Evolutionary conservation across 371 early-diverging fungal species (phyloP).

Genomic region (Lichtheimia ornata): DNA sequence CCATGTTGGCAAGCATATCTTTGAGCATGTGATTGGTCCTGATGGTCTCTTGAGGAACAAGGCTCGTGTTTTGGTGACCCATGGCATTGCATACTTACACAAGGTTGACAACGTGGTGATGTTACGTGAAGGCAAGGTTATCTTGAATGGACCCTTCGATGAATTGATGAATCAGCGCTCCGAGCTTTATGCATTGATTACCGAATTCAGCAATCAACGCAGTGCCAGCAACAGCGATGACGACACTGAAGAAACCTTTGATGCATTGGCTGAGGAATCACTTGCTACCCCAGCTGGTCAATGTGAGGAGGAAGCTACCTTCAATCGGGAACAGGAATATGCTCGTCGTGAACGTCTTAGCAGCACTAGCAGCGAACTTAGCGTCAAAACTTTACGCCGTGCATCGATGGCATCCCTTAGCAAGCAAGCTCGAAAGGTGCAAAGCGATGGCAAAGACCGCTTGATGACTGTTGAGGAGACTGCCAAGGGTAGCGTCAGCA

Average conservation of each 20-base stretch:
- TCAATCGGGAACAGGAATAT: conserved; percentile 28
- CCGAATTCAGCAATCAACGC: conserved; percentile 35
- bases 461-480: conserved; percentile 77
- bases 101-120: conserved; percentile 69
- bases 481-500: conserved; percentile 78
- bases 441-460: conserved; percentile 35
- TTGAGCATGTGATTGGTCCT: conserved; percentile 82
- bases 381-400: conserved; percentile 53
- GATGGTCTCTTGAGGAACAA: conserved; percentile 77
- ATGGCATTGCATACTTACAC: conserved; percentile 82
- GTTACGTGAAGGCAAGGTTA: conserved; percentile 75
- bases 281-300: too few relatives aligned
- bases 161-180: conserved; percentile 66
- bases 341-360: conserved; percentile 35
- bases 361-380: conserved; percentile 39
- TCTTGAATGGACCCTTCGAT: conserved; percentile 71
- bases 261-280: conserved; percentile 22
- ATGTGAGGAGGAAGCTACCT: not conserved
- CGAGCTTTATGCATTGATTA: conserved; percentile 58
- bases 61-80: conserved; percentile 89
- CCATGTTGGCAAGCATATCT: conserved; percentile 85
- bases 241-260: conserved; percentile 30
- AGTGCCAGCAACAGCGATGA: conserved; percentile 8
- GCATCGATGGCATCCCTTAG: conserved; percentile 54
- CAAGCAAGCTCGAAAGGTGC: conserved; percentile 17